Evolutionary conservation across 805 yeast genomes (phyloP).

Genomic region (Yamadazyma kitorensis): DNA sequence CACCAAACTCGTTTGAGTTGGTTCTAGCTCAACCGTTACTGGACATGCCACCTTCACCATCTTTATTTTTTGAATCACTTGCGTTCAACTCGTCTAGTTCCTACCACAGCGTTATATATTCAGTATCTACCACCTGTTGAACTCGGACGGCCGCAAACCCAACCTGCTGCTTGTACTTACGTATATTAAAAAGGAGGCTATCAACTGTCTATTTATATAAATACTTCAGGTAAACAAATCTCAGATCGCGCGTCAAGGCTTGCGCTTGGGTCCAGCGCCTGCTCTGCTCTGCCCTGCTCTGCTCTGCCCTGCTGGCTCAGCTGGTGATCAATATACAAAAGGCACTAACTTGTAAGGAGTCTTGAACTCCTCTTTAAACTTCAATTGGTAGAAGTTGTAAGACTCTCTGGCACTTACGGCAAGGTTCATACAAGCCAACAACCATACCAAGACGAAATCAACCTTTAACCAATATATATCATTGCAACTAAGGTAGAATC

Average conservation of each 20-base stretch:
- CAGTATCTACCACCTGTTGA: no score
- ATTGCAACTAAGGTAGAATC: constrained; percentile 16
- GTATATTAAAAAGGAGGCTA: no score
- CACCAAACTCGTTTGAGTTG: constrained; percentile 52
- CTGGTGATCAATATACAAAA: constrained; percentile 19
- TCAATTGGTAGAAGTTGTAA: constrained; percentile 41
- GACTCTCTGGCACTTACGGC: constrained; percentile 55
- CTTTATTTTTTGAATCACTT: no score
- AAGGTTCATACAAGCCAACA: constrained; percentile 46
- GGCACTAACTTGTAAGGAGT: constrained; percentile 38
- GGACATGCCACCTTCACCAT: constrained; percentile 20
- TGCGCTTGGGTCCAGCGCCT: no score
- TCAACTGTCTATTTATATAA: no score
- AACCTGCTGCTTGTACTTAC: no score
- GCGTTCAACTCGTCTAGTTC: no score
- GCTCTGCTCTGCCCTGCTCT: no score
- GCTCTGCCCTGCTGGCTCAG: no score
- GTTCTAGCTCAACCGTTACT: constrained; percentile 39
- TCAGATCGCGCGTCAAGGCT: background rate
- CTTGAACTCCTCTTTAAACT: constrained; percentile 25
- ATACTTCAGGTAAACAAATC: background rate
- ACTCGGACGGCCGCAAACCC: no score
- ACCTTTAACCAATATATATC: constrained; percentile 16
- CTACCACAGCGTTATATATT: no score
- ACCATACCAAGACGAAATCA: constrained; percentile 22